Conservation (phyloP, 169 alveolate species). For the Babesia divergens region DNA sequence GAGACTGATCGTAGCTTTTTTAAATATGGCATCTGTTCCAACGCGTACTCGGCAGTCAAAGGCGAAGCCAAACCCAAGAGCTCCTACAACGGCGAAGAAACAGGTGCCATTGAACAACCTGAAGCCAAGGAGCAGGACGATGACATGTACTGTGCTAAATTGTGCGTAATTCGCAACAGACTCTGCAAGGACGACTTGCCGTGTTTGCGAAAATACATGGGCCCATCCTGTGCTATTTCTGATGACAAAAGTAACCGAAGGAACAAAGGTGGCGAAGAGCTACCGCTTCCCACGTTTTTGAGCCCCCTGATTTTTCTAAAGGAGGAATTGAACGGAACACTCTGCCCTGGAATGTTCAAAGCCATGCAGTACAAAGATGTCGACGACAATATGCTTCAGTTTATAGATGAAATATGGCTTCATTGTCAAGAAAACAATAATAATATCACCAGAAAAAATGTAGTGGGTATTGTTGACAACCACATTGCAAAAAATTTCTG, state of each 20-base stretch:
- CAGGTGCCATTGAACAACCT: not conserved
- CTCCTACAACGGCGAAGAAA: not conserved
- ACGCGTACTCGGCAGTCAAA: not conserved
- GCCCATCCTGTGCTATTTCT: not conserved
- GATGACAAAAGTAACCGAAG: not conserved
- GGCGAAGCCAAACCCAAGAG: not conserved
- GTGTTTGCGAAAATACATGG: not conserved
- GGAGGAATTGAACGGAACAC: conserved; percentile 1
- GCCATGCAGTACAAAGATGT: not conserved
- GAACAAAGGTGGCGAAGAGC: not conserved
- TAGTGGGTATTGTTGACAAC: not conserved
- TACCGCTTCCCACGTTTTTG: not conserved
- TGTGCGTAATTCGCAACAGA: not conserved
- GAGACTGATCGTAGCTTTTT: not conserved
- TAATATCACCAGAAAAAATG: not conserved
- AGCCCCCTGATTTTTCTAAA: not conserved
- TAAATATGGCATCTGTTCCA: not conserved
- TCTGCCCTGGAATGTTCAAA: conserved; percentile 13
- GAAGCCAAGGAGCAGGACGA: not conserved
- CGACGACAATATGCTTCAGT: not conserved
- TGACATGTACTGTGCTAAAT: not conserved
- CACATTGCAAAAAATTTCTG: conserved; percentile 15
- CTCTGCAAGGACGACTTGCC: not conserved
- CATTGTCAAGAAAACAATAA: not conserved
- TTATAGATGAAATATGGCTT: not conserved